A percentile compares a stretch with the other conserved stretches of the same genome.
Evolutionary conservation across 345 rosid genomes (phyloP).

Genomic region (Pistacia atlantica): DNA sequence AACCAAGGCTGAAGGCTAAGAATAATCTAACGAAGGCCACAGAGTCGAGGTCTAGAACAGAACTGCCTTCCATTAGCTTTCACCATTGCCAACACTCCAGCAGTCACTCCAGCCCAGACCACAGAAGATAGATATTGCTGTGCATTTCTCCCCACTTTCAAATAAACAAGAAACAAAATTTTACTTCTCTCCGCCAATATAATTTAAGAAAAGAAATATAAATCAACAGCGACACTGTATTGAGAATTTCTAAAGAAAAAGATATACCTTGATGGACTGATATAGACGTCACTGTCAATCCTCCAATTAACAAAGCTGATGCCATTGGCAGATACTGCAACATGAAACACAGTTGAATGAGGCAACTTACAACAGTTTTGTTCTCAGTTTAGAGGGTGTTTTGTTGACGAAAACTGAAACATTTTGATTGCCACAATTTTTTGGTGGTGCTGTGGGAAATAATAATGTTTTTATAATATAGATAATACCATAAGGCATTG

Average conservation of each 20-base stretch:
- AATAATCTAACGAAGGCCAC: constrained; percentile 59
- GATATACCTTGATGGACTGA: constrained; percentile 85
- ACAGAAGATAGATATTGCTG: constrained; percentile 74
- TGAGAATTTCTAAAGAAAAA: not conserved
- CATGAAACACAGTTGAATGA: not conserved
- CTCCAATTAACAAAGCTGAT: constrained; percentile 85
- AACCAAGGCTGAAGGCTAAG: not conserved
- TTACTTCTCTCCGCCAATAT: not conserved
- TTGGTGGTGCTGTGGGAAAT: not conserved
- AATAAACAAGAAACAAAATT: not conserved
- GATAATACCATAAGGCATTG: constrained; percentile 3
- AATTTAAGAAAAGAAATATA: not conserved
- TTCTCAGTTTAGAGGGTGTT: not conserved
- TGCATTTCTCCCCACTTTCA: constrained; percentile 67
- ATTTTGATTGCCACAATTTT: not conserved
- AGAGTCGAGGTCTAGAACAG: constrained; percentile 93
- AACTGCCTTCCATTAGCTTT: constrained; percentile 87
- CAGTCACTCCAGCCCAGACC: constrained; percentile 83
- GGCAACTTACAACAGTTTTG: not conserved
- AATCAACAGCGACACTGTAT: not conserved
- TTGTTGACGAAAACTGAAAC: not conserved
- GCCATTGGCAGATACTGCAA: constrained; percentile 94
- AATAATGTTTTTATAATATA: not conserved
- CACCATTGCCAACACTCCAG: constrained; percentile 81
- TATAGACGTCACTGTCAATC: constrained; percentile 79